Evolutionary conservation across 2,329 filamentous ascomycete genomes (phyloP).

Genomic region (Alternaria atra): DNA sequence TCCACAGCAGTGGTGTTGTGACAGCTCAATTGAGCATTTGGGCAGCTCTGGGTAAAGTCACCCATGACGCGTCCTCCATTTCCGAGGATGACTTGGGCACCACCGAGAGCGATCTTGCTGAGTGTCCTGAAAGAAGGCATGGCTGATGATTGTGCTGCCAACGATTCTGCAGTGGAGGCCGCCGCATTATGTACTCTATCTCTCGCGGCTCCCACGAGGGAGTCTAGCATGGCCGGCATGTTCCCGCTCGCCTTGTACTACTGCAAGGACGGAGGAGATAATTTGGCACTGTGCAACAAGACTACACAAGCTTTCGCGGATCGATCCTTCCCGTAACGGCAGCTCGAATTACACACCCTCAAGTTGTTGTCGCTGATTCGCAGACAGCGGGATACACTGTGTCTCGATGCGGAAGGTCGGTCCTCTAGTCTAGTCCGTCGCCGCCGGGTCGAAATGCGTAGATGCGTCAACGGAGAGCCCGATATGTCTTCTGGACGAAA

Average conservation of each 20-base stretch:
- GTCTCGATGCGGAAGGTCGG: conserved; percentile 33
- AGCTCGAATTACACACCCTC: conserved; percentile 30
- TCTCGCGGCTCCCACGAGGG: conserved; percentile 26
- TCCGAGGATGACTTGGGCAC: conserved; percentile 46
- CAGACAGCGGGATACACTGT: conserved; percentile 10
- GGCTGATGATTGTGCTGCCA: conserved; percentile 35
- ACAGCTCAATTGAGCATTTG: conserved; percentile 65
- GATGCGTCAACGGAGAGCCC: conserved; percentile 7
- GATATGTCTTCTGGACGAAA: conserved; percentile 11
- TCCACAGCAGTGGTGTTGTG: conserved; percentile 68
- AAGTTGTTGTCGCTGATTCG: conserved; percentile 34
- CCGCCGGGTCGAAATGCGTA: conserved; percentile 7
- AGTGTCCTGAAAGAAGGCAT: conserved; percentile 49
- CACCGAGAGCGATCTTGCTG: conserved; percentile 48
- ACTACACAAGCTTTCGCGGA: conserved; percentile 41
- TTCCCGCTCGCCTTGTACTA: conserved; percentile 12
- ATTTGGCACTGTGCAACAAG: conserved; percentile 16
- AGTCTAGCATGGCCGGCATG: conserved; percentile 38
- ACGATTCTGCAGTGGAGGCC: conserved; percentile 16
- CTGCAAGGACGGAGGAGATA: conserved; percentile 9
- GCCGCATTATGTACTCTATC: conserved; percentile 41
- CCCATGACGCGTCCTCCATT: conserved; percentile 37
- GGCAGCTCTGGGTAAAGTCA: conserved; percentile 36
- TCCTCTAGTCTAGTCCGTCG: conserved; percentile 16
- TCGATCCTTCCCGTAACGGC: conserved; percentile 36